phyloP scores from a whole-genome alignment of 768 basidiomycete species.

The Solioccasus polychromus region DNA sequence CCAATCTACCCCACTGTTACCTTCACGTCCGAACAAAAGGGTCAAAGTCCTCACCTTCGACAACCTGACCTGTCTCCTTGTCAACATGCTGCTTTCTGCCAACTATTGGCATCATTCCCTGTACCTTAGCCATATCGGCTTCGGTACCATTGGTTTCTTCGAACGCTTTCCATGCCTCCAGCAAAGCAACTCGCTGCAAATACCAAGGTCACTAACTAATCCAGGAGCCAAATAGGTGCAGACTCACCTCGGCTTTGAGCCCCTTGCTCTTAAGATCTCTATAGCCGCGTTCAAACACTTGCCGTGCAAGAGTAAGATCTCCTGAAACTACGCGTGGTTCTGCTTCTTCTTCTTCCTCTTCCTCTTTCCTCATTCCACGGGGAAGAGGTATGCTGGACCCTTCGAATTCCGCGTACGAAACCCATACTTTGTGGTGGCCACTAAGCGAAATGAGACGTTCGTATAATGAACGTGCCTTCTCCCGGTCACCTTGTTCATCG shows the following conservation, averaged over 20 bases:
- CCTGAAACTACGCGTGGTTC: conserved; percentile 64
- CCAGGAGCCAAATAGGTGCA: not conserved
- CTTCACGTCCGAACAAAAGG: not conserved
- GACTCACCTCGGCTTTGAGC: conserved; percentile 82
- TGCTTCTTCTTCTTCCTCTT: conserved; percentile 55
- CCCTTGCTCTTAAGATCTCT: conserved; percentile 78
- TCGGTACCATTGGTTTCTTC: conserved; percentile 77
- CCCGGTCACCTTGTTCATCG: conserved; percentile 84
- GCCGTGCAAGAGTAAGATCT: conserved; percentile 64
- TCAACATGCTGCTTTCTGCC: conserved; percentile 83
- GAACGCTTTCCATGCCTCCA: conserved; percentile 95
- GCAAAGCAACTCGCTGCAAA: conserved; percentile 78
- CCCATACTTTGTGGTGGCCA: conserved; percentile 97
- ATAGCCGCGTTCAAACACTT: conserved; percentile 85
- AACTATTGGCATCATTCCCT: conserved; percentile 91
- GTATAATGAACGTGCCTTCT: conserved; percentile 78
- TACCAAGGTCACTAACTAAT: conserved; percentile 1
- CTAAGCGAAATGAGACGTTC: conserved; percentile 83
- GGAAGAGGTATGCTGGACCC: conserved; percentile 68
- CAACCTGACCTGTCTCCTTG: conserved; percentile 77
- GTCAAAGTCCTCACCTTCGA: conserved; percentile 62
- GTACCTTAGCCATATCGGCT: conserved; percentile 76
- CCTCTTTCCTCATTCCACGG: conserved; percentile 64
- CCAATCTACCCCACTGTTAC: conserved; percentile 60
- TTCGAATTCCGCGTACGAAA: conserved; percentile 92